Evolutionary conservation across 352 stramenopile genomes (phyloP), one percentile per base, ranked within the genome.

Genomic region (Globisporangium perplexum): DNA sequence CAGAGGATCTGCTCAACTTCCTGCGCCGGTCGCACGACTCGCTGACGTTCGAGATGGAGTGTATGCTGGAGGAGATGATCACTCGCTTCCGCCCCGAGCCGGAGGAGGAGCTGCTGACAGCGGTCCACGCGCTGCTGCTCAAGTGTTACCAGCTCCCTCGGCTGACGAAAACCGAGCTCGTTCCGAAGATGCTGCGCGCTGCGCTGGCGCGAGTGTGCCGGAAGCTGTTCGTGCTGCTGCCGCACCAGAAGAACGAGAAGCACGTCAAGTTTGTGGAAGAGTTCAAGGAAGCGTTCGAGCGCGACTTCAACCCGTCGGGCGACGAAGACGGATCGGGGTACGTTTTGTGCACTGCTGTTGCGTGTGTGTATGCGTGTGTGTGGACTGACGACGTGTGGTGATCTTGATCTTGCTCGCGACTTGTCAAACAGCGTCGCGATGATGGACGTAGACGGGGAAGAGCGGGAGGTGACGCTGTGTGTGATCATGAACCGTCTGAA

Each of bases 21-120:
- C 70, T 99, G 23, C 97, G 71, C 72, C 87, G 92, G 66, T 86
- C 82, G 55, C 88, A 89, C 61, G 80, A 93, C 55, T 78, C 83
- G 23, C 71, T 97, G 43, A 95, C 81, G 46, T 95, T 95, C 63
- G 91, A 98, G 64, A 96, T 99, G 75, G 97, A 99, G 76, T 94
- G 88, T 31, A 98, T 99, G 68, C 71, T 99, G 31, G 96, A 99
- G 73, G 96, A 99, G 63, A 86, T 99, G 62, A 99, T 99, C 65
- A 95, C 97, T 6, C 93, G 96, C 41, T 99, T 99, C 62, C 88
- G 96, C 1, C 95, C 94, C 17, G 96, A 97, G 50, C 96, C 97
- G 6, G 96, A 98, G 68, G 96, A 99, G 66, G 96, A 99, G 66
- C 78, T 99, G 53, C 74, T 99, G 17, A 96, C 88, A 6, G 96